Base-by-base conservation (phyloP, 768 basidiomycete genomes). In the Naganishia onofrii region DNA sequence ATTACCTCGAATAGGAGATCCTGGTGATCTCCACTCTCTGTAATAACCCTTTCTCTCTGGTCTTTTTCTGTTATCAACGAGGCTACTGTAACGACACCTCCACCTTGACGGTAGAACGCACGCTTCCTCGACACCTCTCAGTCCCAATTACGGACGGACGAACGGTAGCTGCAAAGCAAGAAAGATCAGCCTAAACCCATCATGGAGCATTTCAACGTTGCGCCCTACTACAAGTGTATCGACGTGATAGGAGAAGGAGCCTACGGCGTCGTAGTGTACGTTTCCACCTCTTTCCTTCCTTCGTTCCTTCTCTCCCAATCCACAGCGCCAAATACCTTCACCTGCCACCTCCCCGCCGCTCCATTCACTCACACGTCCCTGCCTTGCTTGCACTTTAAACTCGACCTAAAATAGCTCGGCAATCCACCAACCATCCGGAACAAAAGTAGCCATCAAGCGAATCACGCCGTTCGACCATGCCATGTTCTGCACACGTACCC, bases 391-490 rank as follows among this genome's bases (percentile, higher is more conserved):
- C 12, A 12, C 34, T 36, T 5, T 36, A 36, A 5, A 36, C 34
- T 36, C 34, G 34, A 12, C 12, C 34, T 36, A 36, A 36, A 36
- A 34, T 66, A 79, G 76, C 81, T 94, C 93, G 28, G 94, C 94
- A 5, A 83, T 93, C 3, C 93, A 98, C 79, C 81, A 87, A 71
- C 89, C 92, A 1, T 91, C 90, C 65, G 88, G 89, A 65, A 89
- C 91, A 70, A 92, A 92, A 81, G 95, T 98, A 71, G 94, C 94
- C 67, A 93, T 96, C 85, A 96, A 96, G 85, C 91, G 91, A 83
- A 93, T 96, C 82, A 88, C 90, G 0, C 93, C 93, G 6, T 96
- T 95, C 75, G 93, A 95, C 79, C 93, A 94, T 78, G 89, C 92
- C 69, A 92, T 95, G 91, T 94, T 93, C 83, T 92, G 91, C 78